phyloP scores from a whole-genome alignment of 768 basidiomycete species.

The Macrolepiota fuliginosa region DNA sequence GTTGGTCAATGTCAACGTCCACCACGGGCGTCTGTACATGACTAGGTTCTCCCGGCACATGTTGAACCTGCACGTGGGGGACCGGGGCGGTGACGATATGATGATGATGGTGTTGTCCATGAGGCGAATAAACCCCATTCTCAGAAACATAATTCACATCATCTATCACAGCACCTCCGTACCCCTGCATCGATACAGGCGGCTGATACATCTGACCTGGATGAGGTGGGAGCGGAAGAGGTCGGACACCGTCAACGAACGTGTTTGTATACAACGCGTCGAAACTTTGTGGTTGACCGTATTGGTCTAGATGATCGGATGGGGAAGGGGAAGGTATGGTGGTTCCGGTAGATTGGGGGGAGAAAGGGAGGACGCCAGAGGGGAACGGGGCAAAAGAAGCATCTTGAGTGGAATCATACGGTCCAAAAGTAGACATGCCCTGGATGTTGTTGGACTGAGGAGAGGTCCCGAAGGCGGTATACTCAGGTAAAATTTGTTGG shows the following conservation, averaged over 20 bases:
- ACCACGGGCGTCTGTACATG: background rate
- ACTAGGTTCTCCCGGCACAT: background rate
- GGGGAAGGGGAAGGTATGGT: background rate
- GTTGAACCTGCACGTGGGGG: slow-evolving; percentile 3
- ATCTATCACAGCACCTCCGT: background rate
- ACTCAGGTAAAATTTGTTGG: background rate
- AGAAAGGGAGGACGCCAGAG: slow-evolving; percentile 7
- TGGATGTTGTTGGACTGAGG: background rate
- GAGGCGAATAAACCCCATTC: background rate
- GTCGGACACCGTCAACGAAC: background rate
- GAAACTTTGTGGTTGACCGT: background rate
- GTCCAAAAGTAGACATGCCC: background rate
- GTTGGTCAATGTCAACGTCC: background rate
- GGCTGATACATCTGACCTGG: slow-evolving; percentile 3
- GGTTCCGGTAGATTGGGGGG: slow-evolving; percentile 7
- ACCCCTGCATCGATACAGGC: background rate
- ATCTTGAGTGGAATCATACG: background rate
- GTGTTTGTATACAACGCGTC: background rate
- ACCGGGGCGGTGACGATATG: background rate
- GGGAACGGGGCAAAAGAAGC: background rate
- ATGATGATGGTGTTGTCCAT: background rate
- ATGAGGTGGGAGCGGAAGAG: slow-evolving; percentile 9
- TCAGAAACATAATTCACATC: background rate
- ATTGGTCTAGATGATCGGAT: background rate
- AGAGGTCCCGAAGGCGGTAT: background rate